Base-by-base conservation (phyloP, 2,329 filamentous ascomycete genomes). In the Nectriaceae sp. region DNA sequence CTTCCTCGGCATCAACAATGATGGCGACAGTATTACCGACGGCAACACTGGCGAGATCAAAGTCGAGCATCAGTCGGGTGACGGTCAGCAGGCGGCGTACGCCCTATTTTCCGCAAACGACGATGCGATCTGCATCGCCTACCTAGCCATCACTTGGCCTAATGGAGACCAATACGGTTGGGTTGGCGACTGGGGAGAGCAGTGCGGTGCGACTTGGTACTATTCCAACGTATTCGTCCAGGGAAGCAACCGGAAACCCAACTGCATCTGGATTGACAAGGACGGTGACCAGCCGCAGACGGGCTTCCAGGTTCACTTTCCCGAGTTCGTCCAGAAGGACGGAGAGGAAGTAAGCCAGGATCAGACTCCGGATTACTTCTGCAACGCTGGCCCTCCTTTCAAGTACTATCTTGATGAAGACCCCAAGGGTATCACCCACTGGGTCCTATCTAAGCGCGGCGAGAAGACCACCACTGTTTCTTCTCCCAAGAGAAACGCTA, bases 221-320 rank as follows among this genome's bases (percentile, higher is more conserved):
- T 46, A 35, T 36, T 53, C 46, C 42, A 46, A 48, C 29, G 31
- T 48, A 18, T 49, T 37, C 41, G 18, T 50, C 37, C 11, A 40
- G 19, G 26, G 19, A 19, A 42, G 37, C 21, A 35, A 43, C 24
- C 19, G 36, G 47, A 45, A 46, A 37, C 45, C 49, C 26, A 46
- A 47, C 35, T 54, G 42, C 37, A 50, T 52, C 39, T 56, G 49
- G 54, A 53, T 56, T 13, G 54, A 54, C 21, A 21, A n/a, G 39
- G 36, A 51, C n/a, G 47, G 49, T 16, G 43, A 57, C 21, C 39
- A 51, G 45, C 56, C 57, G n/a, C 54, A 63, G 29, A 65, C 57
- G 2, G 63, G 59, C 3, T 66, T 67, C 42, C 64, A 67, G 37
- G 42, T 65, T 4, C 63, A 65, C 55, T 67, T 59, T 56, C 62